Evolutionary conservation across 148 eudicot species (phyloP), one percentile per base, ranked within the genome.

Genomic region (Silene latifolia): DNA sequence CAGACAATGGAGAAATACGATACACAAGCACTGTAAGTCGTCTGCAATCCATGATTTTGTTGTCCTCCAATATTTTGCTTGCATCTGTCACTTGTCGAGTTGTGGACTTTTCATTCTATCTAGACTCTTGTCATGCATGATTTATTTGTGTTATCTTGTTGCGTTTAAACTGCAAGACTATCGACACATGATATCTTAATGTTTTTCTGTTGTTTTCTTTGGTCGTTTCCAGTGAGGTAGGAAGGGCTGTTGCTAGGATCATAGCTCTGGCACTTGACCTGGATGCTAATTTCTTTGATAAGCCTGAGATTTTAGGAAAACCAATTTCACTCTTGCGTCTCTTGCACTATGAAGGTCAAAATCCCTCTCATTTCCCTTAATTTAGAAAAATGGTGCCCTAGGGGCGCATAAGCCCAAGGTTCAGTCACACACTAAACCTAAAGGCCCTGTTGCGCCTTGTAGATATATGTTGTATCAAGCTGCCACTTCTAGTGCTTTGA

Each of bases 1-100:
- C 87, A 88, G 73, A 86, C 88, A 21, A 94, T 94, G 98, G 90
- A 94, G 86, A 87, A 84, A 81, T 94, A 94, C 76, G 92, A 88
- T 82, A 76, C 32, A 13, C 80, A 87, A 72, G 91, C 92, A n/a
- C 81, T 91, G 98, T 94, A 88, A 94, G 98, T 88, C 25, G 14
- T n/a, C n/a, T n/a, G n/a, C n/a, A n/a, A n/a, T n/a, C n/a, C n/a
- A n/a, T n/a, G n/a, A n/a, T n/a, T n/a, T n/a, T n/a, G n/a, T n/a
- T n/a, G 35, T 54, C 48, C 48, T 60, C 35, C 1, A 46, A 60
- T 66, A 10, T 47, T n/a, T 47, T 25, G 68, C 27, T 39, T 66
- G 4, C 11, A 8, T 32, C 35, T 66, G 47, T 66, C 48, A 15
- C 13, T 18, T 18, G 51, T 66, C 47, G 46, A 64, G 68, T 64